A percentile compares a stretch with the other conserved stretches of the same genome.
Conservation (phyloP, 176 grass and related monocot genomes). For the Thalia dealbata region DNA sequence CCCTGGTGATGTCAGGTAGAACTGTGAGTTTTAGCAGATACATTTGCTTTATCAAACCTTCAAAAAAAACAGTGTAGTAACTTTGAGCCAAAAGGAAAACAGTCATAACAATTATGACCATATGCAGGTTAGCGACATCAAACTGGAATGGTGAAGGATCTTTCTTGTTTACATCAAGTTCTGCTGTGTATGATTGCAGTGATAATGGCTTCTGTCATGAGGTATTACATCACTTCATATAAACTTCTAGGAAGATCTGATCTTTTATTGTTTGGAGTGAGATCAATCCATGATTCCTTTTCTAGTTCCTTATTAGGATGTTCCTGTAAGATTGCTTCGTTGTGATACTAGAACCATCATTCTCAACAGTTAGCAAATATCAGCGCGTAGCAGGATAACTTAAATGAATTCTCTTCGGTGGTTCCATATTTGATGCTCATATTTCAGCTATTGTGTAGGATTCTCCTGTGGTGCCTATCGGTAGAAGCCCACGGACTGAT, state of each 20-base stretch:
- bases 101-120: constrained; percentile 1
- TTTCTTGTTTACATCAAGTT: constrained; percentile 87
- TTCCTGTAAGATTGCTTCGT: background rate
- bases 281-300: background rate
- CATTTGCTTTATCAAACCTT: background rate
- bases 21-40: background rate
- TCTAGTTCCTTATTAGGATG: background rate
- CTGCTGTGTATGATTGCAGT: constrained; percentile 61
- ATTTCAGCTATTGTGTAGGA: constrained; percentile 30
- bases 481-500: constrained; percentile 57
- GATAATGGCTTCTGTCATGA: constrained; percentile 69
- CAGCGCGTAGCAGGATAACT: no score
- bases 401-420: background rate
- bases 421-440: background rate
- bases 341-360: background rate
- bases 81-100: no score
- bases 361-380: background rate
- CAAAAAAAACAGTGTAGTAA: background rate
- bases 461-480: constrained; percentile 49
- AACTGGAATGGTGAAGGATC: constrained; percentile 87
- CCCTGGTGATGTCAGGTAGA: constrained; percentile 58
- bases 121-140: constrained; percentile 55
- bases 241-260: no score
- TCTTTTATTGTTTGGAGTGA: background rate
- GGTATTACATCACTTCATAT: constrained; percentile 43